Conservation (phyloP, 768 basidiomycete species). For the Tylopilus sp. region DNA sequence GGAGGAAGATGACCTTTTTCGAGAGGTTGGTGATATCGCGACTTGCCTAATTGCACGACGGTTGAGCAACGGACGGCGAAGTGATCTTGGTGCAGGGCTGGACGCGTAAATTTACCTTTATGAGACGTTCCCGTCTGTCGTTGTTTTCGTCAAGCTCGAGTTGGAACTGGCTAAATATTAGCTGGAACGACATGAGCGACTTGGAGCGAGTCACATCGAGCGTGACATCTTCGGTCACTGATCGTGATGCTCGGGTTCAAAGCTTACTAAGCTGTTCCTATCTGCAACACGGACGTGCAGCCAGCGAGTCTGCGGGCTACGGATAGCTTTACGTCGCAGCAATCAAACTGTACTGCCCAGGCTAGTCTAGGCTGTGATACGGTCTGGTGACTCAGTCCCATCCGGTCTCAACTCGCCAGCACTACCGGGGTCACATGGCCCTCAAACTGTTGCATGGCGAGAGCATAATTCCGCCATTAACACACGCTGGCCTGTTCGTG, state of each 20-base stretch:
- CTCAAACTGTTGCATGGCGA: too few relatives aligned
- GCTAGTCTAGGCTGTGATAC: too few relatives aligned
- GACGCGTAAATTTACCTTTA: conserved; percentile 59
- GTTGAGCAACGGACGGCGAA: neutral
- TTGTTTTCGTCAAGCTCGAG: conserved; percentile 77
- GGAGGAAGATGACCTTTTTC: conserved; percentile 90
- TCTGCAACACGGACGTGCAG: too few relatives aligned
- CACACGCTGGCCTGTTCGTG: too few relatives aligned
- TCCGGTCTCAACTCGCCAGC: too few relatives aligned
- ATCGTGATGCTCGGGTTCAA: too few relatives aligned
- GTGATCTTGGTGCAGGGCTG: conserved; percentile 6
- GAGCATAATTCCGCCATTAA: neutral
- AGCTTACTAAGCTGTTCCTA: too few relatives aligned
- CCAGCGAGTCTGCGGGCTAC: too few relatives aligned
- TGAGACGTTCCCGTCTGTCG: conserved; percentile 85
- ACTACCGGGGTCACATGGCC: too few relatives aligned
- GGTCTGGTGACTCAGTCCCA: too few relatives aligned
- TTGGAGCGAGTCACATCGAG: neutral
- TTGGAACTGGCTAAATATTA: conserved; percentile 59
- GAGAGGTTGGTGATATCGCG: conserved; percentile 89
- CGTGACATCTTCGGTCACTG: neutral
- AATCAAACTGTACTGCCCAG: too few relatives aligned
- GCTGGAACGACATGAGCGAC: conserved; percentile 9
- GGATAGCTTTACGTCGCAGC: too few relatives aligned
- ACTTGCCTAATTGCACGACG: conserved; percentile 47